Evolutionary conservation across 192 early-diverging fungal species (phyloP).

Genomic region (Diversispora epigaea): DNA sequence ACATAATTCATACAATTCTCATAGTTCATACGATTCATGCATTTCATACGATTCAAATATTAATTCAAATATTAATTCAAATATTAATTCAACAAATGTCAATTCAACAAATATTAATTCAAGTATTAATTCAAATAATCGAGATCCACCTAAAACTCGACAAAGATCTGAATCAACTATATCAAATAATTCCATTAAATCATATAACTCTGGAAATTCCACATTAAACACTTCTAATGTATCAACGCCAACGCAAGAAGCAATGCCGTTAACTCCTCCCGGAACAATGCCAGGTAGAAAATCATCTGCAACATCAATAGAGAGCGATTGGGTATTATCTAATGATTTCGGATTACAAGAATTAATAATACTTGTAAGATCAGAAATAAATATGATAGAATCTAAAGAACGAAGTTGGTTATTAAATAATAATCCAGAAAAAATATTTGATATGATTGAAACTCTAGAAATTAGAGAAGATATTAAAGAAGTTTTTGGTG

Average conservation of each 20-base stretch:
- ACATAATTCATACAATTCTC: too few species aligned
- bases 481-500: slow-evolving; percentile 30
- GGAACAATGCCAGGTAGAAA: too few species aligned
- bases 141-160: neutral
- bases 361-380: slow-evolving; percentile 42
- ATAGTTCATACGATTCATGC: too few species aligned
- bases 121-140: neutral
- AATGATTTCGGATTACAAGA: slow-evolving; percentile 52
- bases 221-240: too few species aligned
- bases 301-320: neutral
- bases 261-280: too few species aligned
- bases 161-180: neutral
- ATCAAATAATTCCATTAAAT: neutral
- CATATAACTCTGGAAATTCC: too few species aligned
- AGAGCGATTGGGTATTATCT: slow-evolving; percentile 36
- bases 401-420: slow-evolving; percentile 30
- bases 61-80: too few species aligned
- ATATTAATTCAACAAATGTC: too few species aligned
- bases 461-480: slow-evolving; percentile 31
- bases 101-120: too few species aligned
- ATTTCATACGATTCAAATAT: too few species aligned
- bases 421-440: slow-evolving; percentile 25
- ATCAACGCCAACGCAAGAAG: too few species aligned
- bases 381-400: slow-evolving; percentile 32
- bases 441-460: slow-evolving; percentile 28